phyloP scores from a whole-genome alignment of 2,329 filamentous ascomycete species.

The Teratosphaeria destructans region DNA sequence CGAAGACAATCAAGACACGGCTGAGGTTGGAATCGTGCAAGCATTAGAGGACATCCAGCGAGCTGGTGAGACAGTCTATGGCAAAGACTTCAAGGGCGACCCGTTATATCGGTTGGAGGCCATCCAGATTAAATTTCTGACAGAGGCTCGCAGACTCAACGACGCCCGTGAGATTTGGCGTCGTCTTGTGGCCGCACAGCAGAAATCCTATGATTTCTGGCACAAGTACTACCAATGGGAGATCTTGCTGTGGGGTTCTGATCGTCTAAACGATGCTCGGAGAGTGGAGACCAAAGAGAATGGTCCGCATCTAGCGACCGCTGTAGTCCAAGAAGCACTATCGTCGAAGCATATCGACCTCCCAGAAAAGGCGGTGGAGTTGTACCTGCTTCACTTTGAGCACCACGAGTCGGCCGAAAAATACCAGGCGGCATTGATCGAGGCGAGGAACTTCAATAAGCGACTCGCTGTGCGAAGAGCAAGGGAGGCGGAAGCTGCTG shows the following conservation, averaged over 20 bases:
- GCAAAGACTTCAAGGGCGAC: constrained; percentile 70
- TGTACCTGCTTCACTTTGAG: constrained; percentile 72
- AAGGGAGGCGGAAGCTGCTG: constrained; percentile 56
- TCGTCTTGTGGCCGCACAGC: constrained; percentile 53
- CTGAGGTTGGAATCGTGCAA: constrained; percentile 77
- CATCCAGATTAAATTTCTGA: constrained; percentile 84
- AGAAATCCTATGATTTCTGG: constrained; percentile 87
- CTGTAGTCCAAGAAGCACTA: constrained; percentile 63
- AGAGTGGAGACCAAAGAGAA: constrained; percentile 44
- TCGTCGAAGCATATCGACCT: constrained; percentile 55
- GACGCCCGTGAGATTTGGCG: constrained; percentile 72
- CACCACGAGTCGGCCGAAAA: constrained; percentile 75
- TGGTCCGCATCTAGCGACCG: constrained; percentile 63
- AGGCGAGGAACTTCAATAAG: constrained; percentile 59
- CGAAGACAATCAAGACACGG: constrained; percentile 72
- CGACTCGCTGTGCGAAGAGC: constrained; percentile 54
- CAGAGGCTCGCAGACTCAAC: constrained; percentile 67
- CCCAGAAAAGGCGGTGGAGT: constrained; percentile 64
- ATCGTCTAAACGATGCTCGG: constrained; percentile 41
- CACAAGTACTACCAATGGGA: constrained; percentile 87
- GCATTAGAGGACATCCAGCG: constrained; percentile 76
- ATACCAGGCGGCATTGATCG: constrained; percentile 63
- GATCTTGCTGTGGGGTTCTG: constrained; percentile 58
- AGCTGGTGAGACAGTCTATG: constrained; percentile 68
- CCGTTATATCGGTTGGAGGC: constrained; percentile 79